A percentile compares a stretch with the other conserved stretches of the same genome.
phyloP scores from a whole-genome alignment of 2,329 filamentous ascomycete species.

The Magnaporthales sp. region DNA sequence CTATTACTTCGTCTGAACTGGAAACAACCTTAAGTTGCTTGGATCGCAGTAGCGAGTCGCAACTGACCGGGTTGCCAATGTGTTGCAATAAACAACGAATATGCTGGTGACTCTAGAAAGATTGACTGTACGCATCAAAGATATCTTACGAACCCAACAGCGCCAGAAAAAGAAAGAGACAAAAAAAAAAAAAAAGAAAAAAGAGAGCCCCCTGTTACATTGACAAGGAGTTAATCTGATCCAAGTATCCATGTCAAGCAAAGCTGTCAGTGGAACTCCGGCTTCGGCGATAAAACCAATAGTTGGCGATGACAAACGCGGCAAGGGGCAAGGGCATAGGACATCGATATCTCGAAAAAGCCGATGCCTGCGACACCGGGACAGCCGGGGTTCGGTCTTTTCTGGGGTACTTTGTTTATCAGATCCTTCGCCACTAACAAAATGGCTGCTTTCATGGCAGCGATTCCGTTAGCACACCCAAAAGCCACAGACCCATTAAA shows the following conservation, averaged over 20 bases:
- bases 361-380: background rate
- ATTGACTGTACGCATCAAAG: too few relatives aligned
- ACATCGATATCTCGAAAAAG: background rate
- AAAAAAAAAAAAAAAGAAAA: background rate
- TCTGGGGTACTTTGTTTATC: background rate
- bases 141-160: too few relatives aligned
- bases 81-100: too few relatives aligned
- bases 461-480: background rate
- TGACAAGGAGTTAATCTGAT: too few relatives aligned
- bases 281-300: background rate
- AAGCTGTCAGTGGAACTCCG: background rate
- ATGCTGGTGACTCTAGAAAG: too few relatives aligned
- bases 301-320: background rate
- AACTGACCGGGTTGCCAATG: too few relatives aligned
- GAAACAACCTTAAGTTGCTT: background rate
- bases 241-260: too few relatives aligned
- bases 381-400: background rate
- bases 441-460: background rate
- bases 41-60: background rate
- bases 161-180: too few relatives aligned
- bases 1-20: too few relatives aligned
- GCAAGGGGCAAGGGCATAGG: background rate
- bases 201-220: too few relatives aligned
- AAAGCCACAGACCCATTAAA: background rate
- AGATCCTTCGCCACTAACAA: conserved; percentile 1